Evolutionary conservation across 169 alveolate species (phyloP), one percentile per base, ranked within the genome.

Genomic region (Plasmodium vinckei): DNA sequence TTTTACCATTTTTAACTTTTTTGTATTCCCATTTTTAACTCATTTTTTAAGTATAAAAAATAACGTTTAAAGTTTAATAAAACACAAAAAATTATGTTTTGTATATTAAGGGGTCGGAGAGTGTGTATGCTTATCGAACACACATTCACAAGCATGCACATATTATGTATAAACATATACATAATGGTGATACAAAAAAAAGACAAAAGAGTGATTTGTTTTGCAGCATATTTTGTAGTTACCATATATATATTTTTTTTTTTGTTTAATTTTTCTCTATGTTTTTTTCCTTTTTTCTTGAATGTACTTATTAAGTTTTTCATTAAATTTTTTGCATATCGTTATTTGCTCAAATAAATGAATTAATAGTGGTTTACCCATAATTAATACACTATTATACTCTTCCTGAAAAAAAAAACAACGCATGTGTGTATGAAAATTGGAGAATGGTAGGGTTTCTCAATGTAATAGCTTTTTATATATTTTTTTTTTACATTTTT

Each of bases 261-360:
- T 69, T 23, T 10, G 2, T 17, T 51, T 54, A 3, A 7, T 39
- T 25, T 63, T 33, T 19, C 7, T 13, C 53, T 57, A 77, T n/a
- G 88, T 19, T 23, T 77, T 77, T 57, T 77, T 77, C 57, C 77
- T 77, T 46, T 64, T 77, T 51, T 77, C 88, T 59, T 77, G 77
- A 42, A 77, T 77, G 51, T 77, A 77, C 49, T 68, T 63, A 64
- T 77, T 49, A 49, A 77, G 88, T 46, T 77, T 77, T 53, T 77
- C 88, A 27, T 77, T 77, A 77, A 77, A 77, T 59, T 77, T 77
- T 69, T 77, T 77, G 63, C 88, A 77, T n/a, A 77, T 77, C 23
- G 70, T 65, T 47, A 77, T 77, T 57, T 77, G 88, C 17, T 77
- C 88, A 77, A 77, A 77, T 15, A 77, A 69, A 57, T 77, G 88